phyloP scores from a whole-genome alignment of 1,284 basidiomycete genomes.

The Sanghuangporus weigelae region DNA sequence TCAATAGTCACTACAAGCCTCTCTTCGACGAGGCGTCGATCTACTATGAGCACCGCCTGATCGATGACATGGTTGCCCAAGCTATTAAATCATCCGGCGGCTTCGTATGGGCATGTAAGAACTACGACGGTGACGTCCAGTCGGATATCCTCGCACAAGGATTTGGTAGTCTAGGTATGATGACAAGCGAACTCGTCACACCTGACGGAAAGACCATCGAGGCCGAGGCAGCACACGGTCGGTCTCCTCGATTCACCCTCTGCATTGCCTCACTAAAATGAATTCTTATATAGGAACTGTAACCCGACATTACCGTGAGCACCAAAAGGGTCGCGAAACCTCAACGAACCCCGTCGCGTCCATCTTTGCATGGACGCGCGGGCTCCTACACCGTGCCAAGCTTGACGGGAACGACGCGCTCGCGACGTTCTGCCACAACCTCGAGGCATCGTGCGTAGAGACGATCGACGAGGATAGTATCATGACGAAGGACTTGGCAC shows the following conservation, averaged over 20 bases:
- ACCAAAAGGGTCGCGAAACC: slow-evolving; percentile 93
- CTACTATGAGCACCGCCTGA: slow-evolving; percentile 95
- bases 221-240: slow-evolving; percentile 91
- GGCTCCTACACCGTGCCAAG: slow-evolving; percentile 90
- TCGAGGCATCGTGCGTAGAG: slow-evolving; percentile 89
- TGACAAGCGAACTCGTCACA: slow-evolving; percentile 96
- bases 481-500: slow-evolving; percentile 97
- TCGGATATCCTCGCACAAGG: slow-evolving; percentile 93
- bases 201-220: slow-evolving; percentile 92
- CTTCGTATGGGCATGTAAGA: slow-evolving; percentile 97
- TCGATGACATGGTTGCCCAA: slow-evolving; percentile 96
- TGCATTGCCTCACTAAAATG: background rate
- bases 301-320: slow-evolving; percentile 95
- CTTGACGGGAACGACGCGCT: slow-evolving; percentile 83
- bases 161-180: slow-evolving; percentile 93
- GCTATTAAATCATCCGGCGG: slow-evolving; percentile 95
- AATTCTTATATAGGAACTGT: slow-evolving; percentile 52
- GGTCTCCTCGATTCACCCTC: slow-evolving; percentile 5
- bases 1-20: slow-evolving; percentile 65
- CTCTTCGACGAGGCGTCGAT: slow-evolving; percentile 80
- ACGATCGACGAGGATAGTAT: slow-evolving; percentile 85
- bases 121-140: slow-evolving; percentile 95
- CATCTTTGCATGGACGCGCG: slow-evolving; percentile 99
- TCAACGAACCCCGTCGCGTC: slow-evolving; percentile 98
- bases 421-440: slow-evolving; percentile 68